Percentiles rank a stretch among this genome's conserved stretches.
These are phyloP conservation scores for Trypanosoma conorhini DNA, from an alignment of 208 protist genomes.

Conservation along the genomic window DNA sequence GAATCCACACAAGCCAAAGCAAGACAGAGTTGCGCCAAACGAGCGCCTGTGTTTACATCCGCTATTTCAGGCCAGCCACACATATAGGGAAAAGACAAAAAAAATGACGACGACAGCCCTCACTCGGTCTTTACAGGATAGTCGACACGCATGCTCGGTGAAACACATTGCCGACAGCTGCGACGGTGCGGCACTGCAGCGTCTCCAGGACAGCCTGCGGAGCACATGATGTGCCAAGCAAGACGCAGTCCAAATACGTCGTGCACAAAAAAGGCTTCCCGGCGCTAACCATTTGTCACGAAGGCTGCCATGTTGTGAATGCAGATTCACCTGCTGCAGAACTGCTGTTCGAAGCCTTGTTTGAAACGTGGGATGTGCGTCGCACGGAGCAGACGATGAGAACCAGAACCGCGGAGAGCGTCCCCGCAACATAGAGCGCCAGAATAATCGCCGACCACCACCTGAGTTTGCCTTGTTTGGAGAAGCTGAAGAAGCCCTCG, in stretches of 20 bases:
- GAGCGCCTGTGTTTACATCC: background rate
- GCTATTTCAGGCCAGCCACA: background rate
- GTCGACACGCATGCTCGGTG: background rate
- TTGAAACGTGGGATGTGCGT: slow-evolving; percentile 21
- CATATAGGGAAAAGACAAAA: slow-evolving; percentile 27
- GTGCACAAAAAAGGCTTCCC: slow-evolving; percentile 32
- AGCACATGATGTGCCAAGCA: slow-evolving; percentile 31
- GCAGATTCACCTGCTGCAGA: slow-evolving; percentile 24
- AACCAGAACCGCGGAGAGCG: slow-evolving; percentile 36
- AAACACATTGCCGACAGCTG: background rate
- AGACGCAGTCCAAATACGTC: slow-evolving; percentile 40
- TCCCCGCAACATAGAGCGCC: slow-evolving; percentile 24
- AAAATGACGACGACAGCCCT: slow-evolving; percentile 3
- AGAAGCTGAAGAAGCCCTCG: slow-evolving; percentile 41
- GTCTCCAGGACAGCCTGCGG: slow-evolving; percentile 19
- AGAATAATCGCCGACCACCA: slow-evolving; percentile 49
- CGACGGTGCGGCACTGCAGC: slow-evolving; percentile 28
- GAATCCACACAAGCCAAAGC: too few relatives aligned
- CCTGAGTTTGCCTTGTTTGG: slow-evolving; percentile 30
- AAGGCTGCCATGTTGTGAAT: slow-evolving; percentile 35
- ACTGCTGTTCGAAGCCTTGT: slow-evolving; percentile 15
- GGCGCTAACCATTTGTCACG: slow-evolving; percentile 8
- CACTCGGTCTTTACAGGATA: background rate
- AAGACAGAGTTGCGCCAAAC: slow-evolving; percentile 8
- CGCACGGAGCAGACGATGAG: slow-evolving; percentile 26